Evolutionary conservation across 2,329 filamentous ascomycete species (phyloP).

Genomic region (Fusarium metavorans): DNA sequence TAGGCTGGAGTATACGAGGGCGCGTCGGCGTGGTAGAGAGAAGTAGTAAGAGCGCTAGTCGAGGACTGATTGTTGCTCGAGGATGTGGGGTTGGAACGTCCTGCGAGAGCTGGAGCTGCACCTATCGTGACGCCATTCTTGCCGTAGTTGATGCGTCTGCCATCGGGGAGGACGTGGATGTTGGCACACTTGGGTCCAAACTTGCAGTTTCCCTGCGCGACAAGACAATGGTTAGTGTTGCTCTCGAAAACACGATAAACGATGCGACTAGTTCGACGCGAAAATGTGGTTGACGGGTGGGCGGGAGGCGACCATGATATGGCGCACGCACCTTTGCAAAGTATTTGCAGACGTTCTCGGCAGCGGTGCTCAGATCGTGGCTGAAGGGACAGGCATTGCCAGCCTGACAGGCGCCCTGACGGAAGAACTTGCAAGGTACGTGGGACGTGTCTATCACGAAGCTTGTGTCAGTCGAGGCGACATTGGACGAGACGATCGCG

Average conservation of each 20-base stretch:
- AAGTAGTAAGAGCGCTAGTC: constrained; percentile 73
- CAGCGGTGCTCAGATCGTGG: constrained; percentile 86
- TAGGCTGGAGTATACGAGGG: constrained; percentile 54
- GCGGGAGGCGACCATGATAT: constrained; percentile 31
- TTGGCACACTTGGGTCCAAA: constrained; percentile 98
- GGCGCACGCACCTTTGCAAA: constrained; percentile 85
- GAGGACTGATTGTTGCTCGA: constrained; percentile 68
- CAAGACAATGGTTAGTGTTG: constrained; percentile 33
- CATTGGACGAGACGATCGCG: constrained; percentile 33
- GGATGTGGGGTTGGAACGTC: constrained; percentile 68
- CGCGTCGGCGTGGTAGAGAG: constrained; percentile 60
- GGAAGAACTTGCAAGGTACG: constrained; percentile 99
- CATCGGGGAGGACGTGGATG: constrained; percentile 94
- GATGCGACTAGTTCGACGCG: constrained; percentile 22
- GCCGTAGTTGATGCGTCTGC: constrained; percentile 87
- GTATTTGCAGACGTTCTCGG: constrained; percentile 97
- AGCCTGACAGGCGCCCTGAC: constrained; percentile 94
- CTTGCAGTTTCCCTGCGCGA: constrained; percentile 90
- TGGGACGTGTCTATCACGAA: constrained; percentile 83
- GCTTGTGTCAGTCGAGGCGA: constrained; percentile 37
- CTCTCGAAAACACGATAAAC: constrained; percentile 1
- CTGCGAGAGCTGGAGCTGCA: constrained; percentile 69
- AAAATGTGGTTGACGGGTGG: constrained; percentile 12
- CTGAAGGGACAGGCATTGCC: constrained; percentile 96
- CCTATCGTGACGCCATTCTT: constrained; percentile 76